Percentiles rank a stretch among this genome's conserved stretches.
Evolutionary conservation across 2,329 filamentous ascomycete genomes (phyloP).

Genomic region (Chaetomium strumarium): DNA sequence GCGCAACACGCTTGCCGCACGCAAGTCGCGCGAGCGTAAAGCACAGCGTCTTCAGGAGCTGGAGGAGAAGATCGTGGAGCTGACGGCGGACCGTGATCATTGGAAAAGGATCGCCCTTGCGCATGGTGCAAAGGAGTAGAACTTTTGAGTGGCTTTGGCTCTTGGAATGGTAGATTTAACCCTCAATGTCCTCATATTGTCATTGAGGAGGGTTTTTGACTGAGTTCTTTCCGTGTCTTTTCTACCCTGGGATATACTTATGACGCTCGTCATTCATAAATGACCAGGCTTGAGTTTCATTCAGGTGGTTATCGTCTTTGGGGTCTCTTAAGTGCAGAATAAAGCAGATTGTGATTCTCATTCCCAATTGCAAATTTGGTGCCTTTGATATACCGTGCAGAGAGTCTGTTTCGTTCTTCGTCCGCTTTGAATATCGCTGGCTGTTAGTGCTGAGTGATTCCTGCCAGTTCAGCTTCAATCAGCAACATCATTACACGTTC

Average conservation of each 20-base stretch:
- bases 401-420: no score
- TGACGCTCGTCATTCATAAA: constrained; percentile 4
- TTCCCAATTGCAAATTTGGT: not conserved
- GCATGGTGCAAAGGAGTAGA: constrained; percentile 24
- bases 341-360: not conserved
- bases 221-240: constrained; percentile 13
- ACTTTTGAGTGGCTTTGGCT: constrained; percentile 12
- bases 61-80: constrained; percentile 64
- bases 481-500: no score
- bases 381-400: not conserved
- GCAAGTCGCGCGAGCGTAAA: constrained; percentile 87
- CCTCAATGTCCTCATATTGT: constrained; percentile 15
- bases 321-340: constrained; percentile 9
- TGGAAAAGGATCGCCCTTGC: constrained; percentile 54
- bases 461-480: no score
- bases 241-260: constrained; percentile 9
- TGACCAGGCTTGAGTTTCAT: constrained; percentile 2
- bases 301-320: not conserved
- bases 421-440: no score
- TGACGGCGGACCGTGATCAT: constrained; percentile 60
- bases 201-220: constrained; percentile 25
- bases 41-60: constrained; percentile 68
- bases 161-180: constrained; percentile 20
- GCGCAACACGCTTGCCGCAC: constrained; percentile 86
- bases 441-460: no score